Base-by-base conservation (phyloP, 2,329 filamentous ascomycete genomes). In the Leptosphaerulina australis region DNA sequence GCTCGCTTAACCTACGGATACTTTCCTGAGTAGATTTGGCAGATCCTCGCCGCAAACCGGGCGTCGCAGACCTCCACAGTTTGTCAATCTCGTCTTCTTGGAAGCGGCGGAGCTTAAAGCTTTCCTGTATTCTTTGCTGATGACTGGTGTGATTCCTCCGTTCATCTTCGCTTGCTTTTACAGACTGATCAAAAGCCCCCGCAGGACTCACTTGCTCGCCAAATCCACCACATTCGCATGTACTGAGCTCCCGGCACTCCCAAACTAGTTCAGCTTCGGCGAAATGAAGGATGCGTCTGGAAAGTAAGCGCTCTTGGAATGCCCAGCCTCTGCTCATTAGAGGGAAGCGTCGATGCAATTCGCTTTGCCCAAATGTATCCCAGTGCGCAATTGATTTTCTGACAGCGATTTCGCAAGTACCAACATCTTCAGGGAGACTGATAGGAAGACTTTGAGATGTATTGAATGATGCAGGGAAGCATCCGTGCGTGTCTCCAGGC, bases 161-260 rank as follows among this genome's bases (percentile, higher is more conserved):
- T 17, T 41, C 38, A 31, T 41, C 38, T 9, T 41, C 38, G 9
- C 38, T 31, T 9, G 30, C 11, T 14, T 7, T 22, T 3, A 30
- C 24, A 12, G 41, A 24, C 11, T 25, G 25, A 5, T 37, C 3
- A 25, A 45, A 45, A 2, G n/a, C 20, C 3, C 41, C 33, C 9
- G 25, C 18, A 18, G 41, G 33, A 9, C 25, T 37, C 14, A 17
- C 43, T 5, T 51, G 36, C 14, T 50, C 33, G 10, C 38, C 35
- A 9, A 59, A 30, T 2, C 31, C 40, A 11, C 57, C 51, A 25
- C 60, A 62, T n/a, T 62, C 59, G 25, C 59, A 63, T 1, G 20
- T 35, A 24, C 20, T 44, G 1, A 38, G 20, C 28, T 60, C 41
- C 15, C 45, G 41, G 37, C 60, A 64, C 21, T 64, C 56, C 56